Evolutionary conservation across 1,139 yeast species (phyloP).

Genomic region (Saccharomyces pastorianus): DNA sequence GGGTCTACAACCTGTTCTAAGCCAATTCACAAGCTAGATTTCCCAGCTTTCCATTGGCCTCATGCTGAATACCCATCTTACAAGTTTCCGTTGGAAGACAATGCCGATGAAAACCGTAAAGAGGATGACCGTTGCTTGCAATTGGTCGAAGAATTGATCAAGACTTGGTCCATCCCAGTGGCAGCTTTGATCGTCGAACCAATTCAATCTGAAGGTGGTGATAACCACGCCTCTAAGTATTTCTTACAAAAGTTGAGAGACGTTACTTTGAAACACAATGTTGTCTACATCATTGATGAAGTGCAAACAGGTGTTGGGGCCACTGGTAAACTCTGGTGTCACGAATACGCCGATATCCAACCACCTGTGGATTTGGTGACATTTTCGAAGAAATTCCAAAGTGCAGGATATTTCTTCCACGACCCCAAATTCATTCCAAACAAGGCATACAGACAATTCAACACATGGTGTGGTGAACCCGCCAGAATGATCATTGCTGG

Average conservation of each 20-base stretch:
- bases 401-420: constrained; percentile 69
- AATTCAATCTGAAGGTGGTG: constrained; percentile 72
- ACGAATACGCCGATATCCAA: constrained; percentile 57
- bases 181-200: constrained; percentile 71
- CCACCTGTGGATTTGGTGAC: constrained; percentile 68
- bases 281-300: constrained; percentile 60
- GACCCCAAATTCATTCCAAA: constrained; percentile 55
- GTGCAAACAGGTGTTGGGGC: constrained; percentile 75
- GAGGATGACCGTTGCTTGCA: constrained; percentile 58
- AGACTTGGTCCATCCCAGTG: constrained; percentile 42
- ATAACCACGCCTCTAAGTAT: constrained; percentile 51
- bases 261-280: constrained; percentile 48
- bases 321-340: constrained; percentile 66
- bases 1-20: constrained; percentile 67
- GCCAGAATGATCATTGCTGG: constrained; percentile 57
- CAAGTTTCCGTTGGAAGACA: constrained; percentile 54
- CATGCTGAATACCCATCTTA: constrained; percentile 62
- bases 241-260: constrained; percentile 63
- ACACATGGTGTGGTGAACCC: constrained; percentile 84
- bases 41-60: constrained; percentile 75
- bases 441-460: constrained; percentile 65
- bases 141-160: constrained; percentile 47
- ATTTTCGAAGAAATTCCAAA: constrained; percentile 70
- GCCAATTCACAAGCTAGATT: constrained; percentile 66
- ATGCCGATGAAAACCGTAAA: constrained; percentile 42